Base-by-base conservation (phyloP, 139 green algal species). In the Chlamydomonas incerta region DNA sequence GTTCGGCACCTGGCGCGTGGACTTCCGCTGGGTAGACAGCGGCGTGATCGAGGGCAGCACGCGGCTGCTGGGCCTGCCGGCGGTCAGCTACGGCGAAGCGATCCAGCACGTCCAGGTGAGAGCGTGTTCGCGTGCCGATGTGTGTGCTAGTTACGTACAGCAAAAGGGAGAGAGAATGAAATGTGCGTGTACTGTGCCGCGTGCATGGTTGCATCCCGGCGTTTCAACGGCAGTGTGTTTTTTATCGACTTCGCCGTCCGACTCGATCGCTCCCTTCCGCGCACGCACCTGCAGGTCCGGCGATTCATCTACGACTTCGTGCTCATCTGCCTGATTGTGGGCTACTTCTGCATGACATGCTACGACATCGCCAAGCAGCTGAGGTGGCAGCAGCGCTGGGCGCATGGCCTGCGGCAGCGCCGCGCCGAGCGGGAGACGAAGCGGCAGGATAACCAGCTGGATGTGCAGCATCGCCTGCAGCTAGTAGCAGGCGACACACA, bases 231-330 rank as follows among this genome's bases (percentile, higher is more conserved):
- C n/a, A n/a, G n/a, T n/a, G n/a, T n/a, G n/a, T n/a, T n/a, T n/a
- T n/a, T n/a, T n/a, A n/a, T n/a, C n/a, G n/a, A n/a, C n/a, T n/a
- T n/a, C n/a, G n/a, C n/a, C n/a, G n/a, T n/a, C n/a, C n/a, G n/a
- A n/a, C n/a, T n/a, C n/a, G n/a, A n/a, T n/a, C n/a, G n/a, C n/a
- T n/a, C n/a, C n/a, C n/a, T n/a, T n/a, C n/a, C n/a, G n/a, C n/a
- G n/a, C n/a, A n/a, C n/a, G n/a, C n/a, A n/a, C 41, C 46, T 33
- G 9, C 77, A 84, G 77, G 46, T 84, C 9, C 11, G 5, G 8
- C 63, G 57, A 3, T 90, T 90, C 73, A 68, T 88, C 65, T 81
- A 81, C n/a, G 87, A 90, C 73, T 90, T 85, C 66, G 72, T 87
- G 60, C 41, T 90, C 55, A 57, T 90, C 20, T 28, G 87, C 23